Evolutionary conservation across 306 rosid species (phyloP).

Genomic region (Fagus sylvatica): DNA sequence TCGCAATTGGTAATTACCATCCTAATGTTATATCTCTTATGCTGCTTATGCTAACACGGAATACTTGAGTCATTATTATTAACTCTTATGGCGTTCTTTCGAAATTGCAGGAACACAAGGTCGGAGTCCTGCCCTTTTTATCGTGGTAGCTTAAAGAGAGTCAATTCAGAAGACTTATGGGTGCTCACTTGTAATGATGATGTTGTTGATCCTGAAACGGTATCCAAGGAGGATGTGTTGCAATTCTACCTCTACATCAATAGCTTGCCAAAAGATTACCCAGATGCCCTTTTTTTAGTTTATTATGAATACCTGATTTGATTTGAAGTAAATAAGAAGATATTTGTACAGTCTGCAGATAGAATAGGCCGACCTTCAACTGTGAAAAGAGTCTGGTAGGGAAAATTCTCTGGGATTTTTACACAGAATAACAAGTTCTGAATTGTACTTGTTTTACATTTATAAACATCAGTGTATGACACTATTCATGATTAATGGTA

Average conservation of each 20-base stretch:
- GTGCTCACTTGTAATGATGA: conserved; percentile 86
- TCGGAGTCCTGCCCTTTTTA: conserved; percentile 96
- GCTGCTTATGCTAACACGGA: not conserved
- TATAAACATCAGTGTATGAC: conserved; percentile 11
- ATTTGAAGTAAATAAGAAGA: conserved; percentile 31
- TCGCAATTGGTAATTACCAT: conserved; percentile 76
- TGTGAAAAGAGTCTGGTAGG: conserved; percentile 76
- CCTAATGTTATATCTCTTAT: not conserved
- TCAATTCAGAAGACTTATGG: conserved; percentile 93
- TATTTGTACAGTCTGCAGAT: conserved; percentile 76
- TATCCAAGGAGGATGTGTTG: conserved; percentile 73
- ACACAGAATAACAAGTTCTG: conserved; percentile 20
- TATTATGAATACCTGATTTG: conserved; percentile 85
- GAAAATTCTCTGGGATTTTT: conserved; percentile 37
- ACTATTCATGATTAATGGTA: not conserved
- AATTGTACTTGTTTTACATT: conserved; percentile 20
- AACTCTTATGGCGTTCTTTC: conserved; percentile 20
- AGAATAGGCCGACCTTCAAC: conserved; percentile 48
- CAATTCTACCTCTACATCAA: conserved; percentile 83
- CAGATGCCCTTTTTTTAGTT: conserved; percentile 87
- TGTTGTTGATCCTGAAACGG: conserved; percentile 85
- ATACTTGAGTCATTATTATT: not conserved
- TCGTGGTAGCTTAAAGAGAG: conserved; percentile 91
- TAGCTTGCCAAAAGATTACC: conserved; percentile 85
- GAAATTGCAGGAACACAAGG: conserved; percentile 61